Percentiles rank a stretch among this genome's conserved stretches.
These are phyloP conservation scores for Epithemia pelagica DNA, from an alignment of 108 stramenopile genomes.

Conservation along the genomic window DNA sequence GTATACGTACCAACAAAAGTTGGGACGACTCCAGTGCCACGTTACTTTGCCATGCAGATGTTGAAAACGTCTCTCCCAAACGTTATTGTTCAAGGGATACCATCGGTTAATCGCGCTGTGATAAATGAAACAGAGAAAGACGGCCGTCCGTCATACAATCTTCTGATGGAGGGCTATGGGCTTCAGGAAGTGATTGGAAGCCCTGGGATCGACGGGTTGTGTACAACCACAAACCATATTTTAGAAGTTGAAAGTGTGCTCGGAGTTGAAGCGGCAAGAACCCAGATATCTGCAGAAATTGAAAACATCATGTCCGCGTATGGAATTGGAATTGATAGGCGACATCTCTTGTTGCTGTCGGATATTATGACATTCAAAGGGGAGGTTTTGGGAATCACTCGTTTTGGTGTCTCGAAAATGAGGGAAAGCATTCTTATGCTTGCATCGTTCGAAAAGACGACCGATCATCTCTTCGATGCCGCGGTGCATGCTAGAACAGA, in stretches of 20 bases:
- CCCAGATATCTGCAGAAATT: constrained; percentile 88
- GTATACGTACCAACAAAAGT: constrained; percentile 67
- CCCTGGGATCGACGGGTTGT: constrained; percentile 81
- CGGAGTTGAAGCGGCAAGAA: constrained; percentile 96
- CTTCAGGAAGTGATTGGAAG: constrained; percentile 93
- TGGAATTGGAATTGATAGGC: constrained; percentile 88
- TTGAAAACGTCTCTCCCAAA: constrained; percentile 85
- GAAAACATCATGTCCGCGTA: constrained; percentile 89
- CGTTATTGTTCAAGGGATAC: constrained; percentile 95
- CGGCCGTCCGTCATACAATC: constrained; percentile 70
- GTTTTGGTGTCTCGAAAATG: constrained; percentile 99
- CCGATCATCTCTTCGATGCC: constrained; percentile 99
- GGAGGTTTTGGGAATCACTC: constrained; percentile 94
- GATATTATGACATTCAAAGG: constrained; percentile 99
- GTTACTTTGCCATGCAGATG: constrained; percentile 88
- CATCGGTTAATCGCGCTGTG: constrained; percentile 92
- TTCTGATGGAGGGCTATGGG: constrained; percentile 96
- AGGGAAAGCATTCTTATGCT: constrained; percentile 97
- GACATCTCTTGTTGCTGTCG: constrained; percentile 91
- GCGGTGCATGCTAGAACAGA: constrained; percentile 95
- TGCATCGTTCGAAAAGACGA: constrained; percentile 99
- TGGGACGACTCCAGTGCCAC: constrained; percentile 18
- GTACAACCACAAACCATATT: constrained; percentile 94
- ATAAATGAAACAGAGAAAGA: constrained; percentile 89
- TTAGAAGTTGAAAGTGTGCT: constrained; percentile 90